Evolutionary conservation across 495 filamentous ascomycete species (phyloP), one percentile per base, ranked within the genome.

Genomic region (Beverwykella pulmonaria): DNA sequence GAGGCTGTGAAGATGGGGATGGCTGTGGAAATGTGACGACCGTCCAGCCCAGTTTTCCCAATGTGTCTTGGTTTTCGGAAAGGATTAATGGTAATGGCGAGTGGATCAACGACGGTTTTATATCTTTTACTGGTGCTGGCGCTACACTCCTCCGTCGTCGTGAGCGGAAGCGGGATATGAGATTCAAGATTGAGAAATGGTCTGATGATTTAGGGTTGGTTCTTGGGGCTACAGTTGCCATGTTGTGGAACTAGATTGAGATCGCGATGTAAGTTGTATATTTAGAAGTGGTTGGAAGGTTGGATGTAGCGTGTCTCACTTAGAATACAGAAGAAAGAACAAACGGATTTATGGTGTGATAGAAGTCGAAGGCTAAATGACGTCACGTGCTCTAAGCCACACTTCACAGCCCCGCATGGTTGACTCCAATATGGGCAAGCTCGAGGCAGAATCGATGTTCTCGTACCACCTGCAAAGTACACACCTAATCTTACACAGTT

Each of bases 41-140:
- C 19, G 70, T 63, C 70, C 70, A 72, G 30, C 70, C 70, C 25
- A 69, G 66, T 12, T 54, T 25, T 17, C 62, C 34, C 10, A 72
- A 58, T 2, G 55, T 58, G 36, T 22, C 30, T 48, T 67, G 56
- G 46, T 71, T 65, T 57, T 65, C 23, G 47, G 59, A 29, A 6
- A 64, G 56, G 15, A 71, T 65, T 19, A 71, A 41, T 4, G 69
- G 69, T 10, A 71, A 32, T 2, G 64, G 61, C 5, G 47, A 65
- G 15, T 59, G 39, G 6, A 7, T 58, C 19, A 68, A 47, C 22
- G 65, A 49, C 32, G 58, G 60, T 25, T 60, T 58, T 20, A 63
- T 22, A 47, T 68, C 60, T 30, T 29, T 10, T 2, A 14, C 12
- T 23, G 23, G 1, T 1, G 20, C 15, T n/a, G 2, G 41, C 14